Conservation (phyloP, 352 stramenopile species). For the Phytophthora rubi region DNA sequence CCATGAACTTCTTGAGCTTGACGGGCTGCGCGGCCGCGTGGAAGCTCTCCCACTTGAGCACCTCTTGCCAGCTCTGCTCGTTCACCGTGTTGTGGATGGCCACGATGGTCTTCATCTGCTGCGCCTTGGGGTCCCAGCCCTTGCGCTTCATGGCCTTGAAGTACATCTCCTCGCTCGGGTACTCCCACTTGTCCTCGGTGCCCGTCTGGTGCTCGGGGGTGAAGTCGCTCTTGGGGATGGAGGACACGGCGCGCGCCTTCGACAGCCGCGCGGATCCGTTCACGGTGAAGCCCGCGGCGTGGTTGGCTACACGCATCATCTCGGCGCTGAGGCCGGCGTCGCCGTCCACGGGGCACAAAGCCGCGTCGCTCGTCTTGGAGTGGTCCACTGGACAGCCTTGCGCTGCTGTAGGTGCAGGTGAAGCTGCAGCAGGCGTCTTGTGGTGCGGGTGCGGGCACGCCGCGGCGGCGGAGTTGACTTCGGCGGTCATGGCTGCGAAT, state of each 20-base stretch:
- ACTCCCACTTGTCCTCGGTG: constrained; percentile 91
- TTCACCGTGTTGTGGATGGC: constrained; percentile 98
- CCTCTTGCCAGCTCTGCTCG: constrained; percentile 95
- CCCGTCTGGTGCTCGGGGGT: constrained; percentile 70
- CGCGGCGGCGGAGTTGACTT: constrained; percentile 71
- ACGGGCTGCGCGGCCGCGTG: constrained; percentile 66
- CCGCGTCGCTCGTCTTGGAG: constrained; percentile 3
- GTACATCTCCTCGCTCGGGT: constrained; percentile 98
- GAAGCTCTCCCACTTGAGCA: constrained; percentile 92
- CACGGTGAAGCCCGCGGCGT: constrained; percentile 50
- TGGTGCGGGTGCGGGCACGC: constrained; percentile 48
- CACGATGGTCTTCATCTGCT: constrained; percentile 96
- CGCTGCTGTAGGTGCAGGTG: too few species aligned
- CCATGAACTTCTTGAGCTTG: constrained; percentile 95
- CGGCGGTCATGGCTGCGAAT: constrained; percentile 57
- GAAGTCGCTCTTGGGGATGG: constrained; percentile 95
- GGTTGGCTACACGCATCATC: constrained; percentile 60
- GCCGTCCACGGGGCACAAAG: constrained; percentile 19
- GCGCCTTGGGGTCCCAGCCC: constrained; percentile 90
- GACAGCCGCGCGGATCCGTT: constrained; percentile 53
- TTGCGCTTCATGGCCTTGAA: constrained; percentile 98
- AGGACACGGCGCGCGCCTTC: constrained; percentile 89
- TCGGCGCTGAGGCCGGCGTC: constrained; percentile 59
- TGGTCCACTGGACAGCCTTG: constrained; percentile 28
- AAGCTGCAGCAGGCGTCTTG: constrained; percentile 4